These are phyloP conservation scores for Cutaneotrichosporon spelunceum DNA, from an alignment of 1,284 basidiomycete genomes.

Conservation along the genomic window DNA sequence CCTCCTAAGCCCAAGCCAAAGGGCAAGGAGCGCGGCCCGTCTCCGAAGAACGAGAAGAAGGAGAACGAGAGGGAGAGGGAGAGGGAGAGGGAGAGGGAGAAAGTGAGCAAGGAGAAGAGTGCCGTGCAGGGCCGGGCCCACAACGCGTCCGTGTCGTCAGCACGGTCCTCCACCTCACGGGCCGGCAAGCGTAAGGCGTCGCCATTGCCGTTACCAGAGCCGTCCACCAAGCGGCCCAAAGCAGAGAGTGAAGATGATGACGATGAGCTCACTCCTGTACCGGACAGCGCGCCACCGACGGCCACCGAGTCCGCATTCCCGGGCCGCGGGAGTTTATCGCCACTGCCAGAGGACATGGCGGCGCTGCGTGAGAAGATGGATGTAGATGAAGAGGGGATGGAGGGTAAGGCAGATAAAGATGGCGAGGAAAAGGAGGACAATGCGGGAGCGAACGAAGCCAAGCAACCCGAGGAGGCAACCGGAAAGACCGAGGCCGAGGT, in stretches of 20 bases:
- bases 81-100: not conserved
- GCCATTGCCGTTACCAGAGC: constrained; percentile 32
- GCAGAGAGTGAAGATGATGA: constrained; percentile 47
- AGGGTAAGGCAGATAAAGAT: not conserved
- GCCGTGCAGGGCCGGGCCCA: not conserved
- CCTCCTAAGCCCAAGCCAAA: not conserved
- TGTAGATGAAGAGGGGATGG: not conserved
- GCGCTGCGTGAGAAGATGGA: not conserved
- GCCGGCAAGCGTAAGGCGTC: constrained; percentile 14
- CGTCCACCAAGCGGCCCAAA: constrained; percentile 15
- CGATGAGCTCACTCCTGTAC: constrained; percentile 20
- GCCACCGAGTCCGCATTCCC: not conserved
- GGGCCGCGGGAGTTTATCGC: not conserved
- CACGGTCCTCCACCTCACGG: constrained; percentile 8
- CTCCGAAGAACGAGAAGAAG: not conserved
- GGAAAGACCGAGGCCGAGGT: not conserved
- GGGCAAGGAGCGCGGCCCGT: not conserved
- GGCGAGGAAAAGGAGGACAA: not conserved
- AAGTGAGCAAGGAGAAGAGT: not conserved
- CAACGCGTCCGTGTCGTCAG: not conserved
- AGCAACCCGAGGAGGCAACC: not conserved
- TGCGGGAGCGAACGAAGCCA: not conserved
- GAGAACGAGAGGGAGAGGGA: not conserved
- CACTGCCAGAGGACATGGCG: constrained; percentile 1
- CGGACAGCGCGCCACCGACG: constrained; percentile 8